Base-by-base conservation (phyloP, 139 green algal genomes). In the Coccomyxa sp. region DNA sequence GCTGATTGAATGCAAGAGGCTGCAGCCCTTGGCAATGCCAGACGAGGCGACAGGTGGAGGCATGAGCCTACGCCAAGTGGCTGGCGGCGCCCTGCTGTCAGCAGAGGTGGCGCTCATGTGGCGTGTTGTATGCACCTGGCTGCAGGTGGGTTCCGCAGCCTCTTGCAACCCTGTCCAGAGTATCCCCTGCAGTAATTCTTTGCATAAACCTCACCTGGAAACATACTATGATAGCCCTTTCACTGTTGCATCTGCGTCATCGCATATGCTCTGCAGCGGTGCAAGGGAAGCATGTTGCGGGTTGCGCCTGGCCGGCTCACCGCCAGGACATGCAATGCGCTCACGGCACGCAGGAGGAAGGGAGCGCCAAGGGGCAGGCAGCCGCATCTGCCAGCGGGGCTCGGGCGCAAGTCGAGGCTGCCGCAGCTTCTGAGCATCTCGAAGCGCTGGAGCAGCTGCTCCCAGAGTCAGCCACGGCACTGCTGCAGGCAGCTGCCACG, bases 381-480 rank as follows among this genome's bases (percentile, higher is more conserved):
- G 88, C 88, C 8, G 88, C 86, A 39, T 55, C 68, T 50, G 75
- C 79, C 8, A 78, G 44, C 41, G 86, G 88, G 34, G 77, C 79
- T 5, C 68, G 33, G 8, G 81, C 82, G 38, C 55, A 39, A 58
- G 78, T 84, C 27, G 86, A 91, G 36, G 78, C 79, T 1, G 85
- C 88, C 18, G 68, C 39, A 35, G 85, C 85, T 0, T 71, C 72
- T 0, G 87, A 89, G 31, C 40, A 70, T 8, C 71, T 91, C 2
- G 86, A 90, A 64, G 88, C 87, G 34, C 82, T 94, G 33, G 90
- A 94, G 37, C 44, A 68, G 8, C 80, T 75, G 16, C 79, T 94
- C 75, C 90, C 90, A 0, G 50, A 39, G 27, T 82, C 77, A 0
- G 74, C 82, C 35, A 73, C 72, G 5, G 82, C 87, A 4, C 77